Percentiles rank a stretch among this genome's conserved stretches.
phyloP scores from a whole-genome alignment of 306 rosid species.

The Medicago ruthenica region DNA sequence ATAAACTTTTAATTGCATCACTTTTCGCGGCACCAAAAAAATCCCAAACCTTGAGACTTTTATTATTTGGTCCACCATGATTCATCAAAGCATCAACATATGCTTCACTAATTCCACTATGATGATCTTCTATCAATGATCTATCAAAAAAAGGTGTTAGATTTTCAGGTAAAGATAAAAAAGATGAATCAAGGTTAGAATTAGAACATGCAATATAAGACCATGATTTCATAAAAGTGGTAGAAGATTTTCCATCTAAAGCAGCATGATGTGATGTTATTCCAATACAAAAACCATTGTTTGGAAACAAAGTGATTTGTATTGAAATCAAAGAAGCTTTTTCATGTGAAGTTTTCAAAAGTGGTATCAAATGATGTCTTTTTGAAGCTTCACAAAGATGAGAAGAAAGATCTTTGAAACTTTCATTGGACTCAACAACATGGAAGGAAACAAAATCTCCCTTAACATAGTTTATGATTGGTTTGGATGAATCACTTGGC shows the following conservation, averaged over 20 bases:
- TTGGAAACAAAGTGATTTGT: conserved; percentile 41
- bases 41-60: conserved; percentile 37
- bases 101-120: background rate
- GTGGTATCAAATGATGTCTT: conserved; percentile 10
- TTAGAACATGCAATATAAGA: conserved; percentile 18
- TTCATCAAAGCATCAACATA: background rate
- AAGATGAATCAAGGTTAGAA: background rate
- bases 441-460: conserved; percentile 41
- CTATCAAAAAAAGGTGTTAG: conserved; percentile 33
- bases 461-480: conserved; percentile 6
- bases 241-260: conserved; percentile 44
- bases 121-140: conserved; percentile 24
- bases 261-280: conserved; percentile 44
- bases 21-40: fast-evolving
- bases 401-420: conserved; percentile 9
- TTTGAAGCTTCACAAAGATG: background rate
- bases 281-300: conserved; percentile 42
- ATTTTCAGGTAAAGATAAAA: background rate
- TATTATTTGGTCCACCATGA: background rate
- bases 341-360: conserved; percentile 26
- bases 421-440: conserved; percentile 35
- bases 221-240: conserved; percentile 41
- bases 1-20: conserved; percentile 26
- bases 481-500: conserved; percentile 33
- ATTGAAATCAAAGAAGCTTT: conserved; percentile 31